A percentile compares a stretch with the other conserved stretches of the same genome.
Conservation (phyloP, 257 asterid species). For the Oldenlandia corymbosa region DNA sequence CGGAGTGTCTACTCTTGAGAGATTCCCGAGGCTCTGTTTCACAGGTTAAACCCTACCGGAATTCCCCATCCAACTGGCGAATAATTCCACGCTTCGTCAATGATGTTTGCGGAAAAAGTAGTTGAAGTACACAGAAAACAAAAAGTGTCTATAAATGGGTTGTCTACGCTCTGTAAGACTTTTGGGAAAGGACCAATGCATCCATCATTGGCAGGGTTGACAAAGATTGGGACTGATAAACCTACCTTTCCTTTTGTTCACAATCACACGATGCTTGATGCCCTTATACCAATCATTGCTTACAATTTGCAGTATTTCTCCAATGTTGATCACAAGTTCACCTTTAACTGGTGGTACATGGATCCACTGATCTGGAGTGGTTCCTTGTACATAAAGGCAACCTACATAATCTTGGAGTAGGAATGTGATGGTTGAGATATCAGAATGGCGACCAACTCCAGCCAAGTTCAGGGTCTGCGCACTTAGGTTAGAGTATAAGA, state of each 20-base stretch:
- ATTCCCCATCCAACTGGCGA: too few relatives aligned
- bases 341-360: slow-evolving; percentile 42
- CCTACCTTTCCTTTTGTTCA: slow-evolving; percentile 28
- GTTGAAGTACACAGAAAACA: slow-evolving; percentile 42
- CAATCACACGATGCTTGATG: slow-evolving; percentile 48
- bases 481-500: slow-evolving; percentile 41
- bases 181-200: slow-evolving; percentile 37
- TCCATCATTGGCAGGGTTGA: slow-evolving; percentile 32
- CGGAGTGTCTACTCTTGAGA: too few relatives aligned
- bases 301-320: slow-evolving; percentile 44
- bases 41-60: too few relatives aligned
- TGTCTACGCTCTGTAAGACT: slow-evolving; percentile 39
- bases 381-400: slow-evolving; percentile 41
- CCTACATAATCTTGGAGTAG: slow-evolving; percentile 58
- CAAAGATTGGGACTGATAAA: slow-evolving; percentile 48
- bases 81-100: too few relatives aligned
- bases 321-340: slow-evolving; percentile 41
- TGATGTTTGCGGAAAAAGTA: slow-evolving; percentile 49
- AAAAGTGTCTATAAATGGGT: slow-evolving; percentile 31
- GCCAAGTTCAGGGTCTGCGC: slow-evolving; percentile 45
- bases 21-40: too few relatives aligned
- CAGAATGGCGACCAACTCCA: slow-evolving; percentile 51
- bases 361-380: slow-evolving; percentile 32
- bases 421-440: slow-evolving; percentile 40
- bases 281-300: slow-evolving; percentile 53